Evolutionary conservation across 2,329 filamentous ascomycete species (phyloP).

Genomic region (Scleromitrula shiraiana): DNA sequence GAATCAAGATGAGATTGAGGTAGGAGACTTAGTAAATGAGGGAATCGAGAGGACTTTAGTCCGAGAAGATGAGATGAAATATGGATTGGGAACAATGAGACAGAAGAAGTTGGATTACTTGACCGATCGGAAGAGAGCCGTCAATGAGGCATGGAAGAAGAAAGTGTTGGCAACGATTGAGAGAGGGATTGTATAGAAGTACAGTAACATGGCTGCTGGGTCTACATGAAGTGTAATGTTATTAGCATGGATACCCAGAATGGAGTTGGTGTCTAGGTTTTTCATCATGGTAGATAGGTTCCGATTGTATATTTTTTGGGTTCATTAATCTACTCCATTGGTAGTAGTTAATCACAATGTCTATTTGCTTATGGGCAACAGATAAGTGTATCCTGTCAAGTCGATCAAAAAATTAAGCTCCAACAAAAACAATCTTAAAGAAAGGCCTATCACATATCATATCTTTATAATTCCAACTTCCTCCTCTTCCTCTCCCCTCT

Average conservation of each 20-base stretch:
- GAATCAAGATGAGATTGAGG: slow-evolving; percentile 25
- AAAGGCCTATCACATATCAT: too few relatives aligned
- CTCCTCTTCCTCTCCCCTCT: too few relatives aligned
- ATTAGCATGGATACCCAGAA: background rate
- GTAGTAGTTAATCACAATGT: too few relatives aligned
- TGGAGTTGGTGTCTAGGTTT: background rate
- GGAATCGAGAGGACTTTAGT: slow-evolving; percentile 16
- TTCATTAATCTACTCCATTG: background rate
- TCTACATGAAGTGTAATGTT: background rate
- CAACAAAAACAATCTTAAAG: too few relatives aligned
- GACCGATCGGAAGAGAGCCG: slow-evolving; percentile 51
- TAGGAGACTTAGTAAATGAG: slow-evolving; percentile 29
- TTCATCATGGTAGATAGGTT: too few relatives aligned
- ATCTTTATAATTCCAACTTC: too few relatives aligned
- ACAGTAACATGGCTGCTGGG: slow-evolving; percentile 4
- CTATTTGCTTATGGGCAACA: too few relatives aligned
- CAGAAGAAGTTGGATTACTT: slow-evolving; percentile 67
- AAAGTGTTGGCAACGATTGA: slow-evolving; percentile 49
- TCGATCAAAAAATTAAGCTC: too few relatives aligned
- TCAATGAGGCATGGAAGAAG: slow-evolving; percentile 59
- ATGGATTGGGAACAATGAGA: slow-evolving; percentile 52
- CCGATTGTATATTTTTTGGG: background rate
- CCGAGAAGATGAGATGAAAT: slow-evolving; percentile 16
- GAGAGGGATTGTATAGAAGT: slow-evolving; percentile 21
- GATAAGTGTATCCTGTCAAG: too few relatives aligned